These are phyloP conservation scores for Aspergillus hiratsukae DNA, from an alignment of 2,329 filamentous ascomycete genomes.

Conservation along the genomic window DNA sequence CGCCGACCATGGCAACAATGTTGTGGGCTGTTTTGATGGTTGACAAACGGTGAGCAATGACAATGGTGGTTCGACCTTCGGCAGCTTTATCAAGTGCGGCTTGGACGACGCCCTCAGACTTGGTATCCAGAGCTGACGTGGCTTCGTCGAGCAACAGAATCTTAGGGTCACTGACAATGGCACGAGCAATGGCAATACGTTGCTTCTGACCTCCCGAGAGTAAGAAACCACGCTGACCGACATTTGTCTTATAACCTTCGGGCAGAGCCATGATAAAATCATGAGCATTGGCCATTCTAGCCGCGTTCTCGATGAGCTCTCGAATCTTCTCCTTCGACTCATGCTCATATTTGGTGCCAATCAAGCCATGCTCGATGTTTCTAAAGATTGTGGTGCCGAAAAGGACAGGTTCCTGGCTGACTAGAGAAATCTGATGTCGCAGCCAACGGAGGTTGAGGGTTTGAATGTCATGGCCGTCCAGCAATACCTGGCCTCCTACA, in stretches of 20 bases:
- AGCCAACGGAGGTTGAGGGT: slow-evolving; percentile 85
- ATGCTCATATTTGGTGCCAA: slow-evolving; percentile 73
- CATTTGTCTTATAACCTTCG: slow-evolving; percentile 86
- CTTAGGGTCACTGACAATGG: slow-evolving; percentile 85
- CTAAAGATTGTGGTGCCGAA: slow-evolving; percentile 85
- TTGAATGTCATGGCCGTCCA: slow-evolving; percentile 79
- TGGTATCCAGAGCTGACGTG: slow-evolving; percentile 88
- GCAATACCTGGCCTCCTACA: slow-evolving; percentile 68
- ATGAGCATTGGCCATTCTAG: slow-evolving; percentile 88
- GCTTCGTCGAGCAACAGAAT: slow-evolving; percentile 92
- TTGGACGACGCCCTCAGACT: slow-evolving; percentile 91
- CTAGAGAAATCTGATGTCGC: slow-evolving; percentile 84
- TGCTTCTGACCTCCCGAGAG: slow-evolving; percentile 95
- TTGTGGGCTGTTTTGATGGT: slow-evolving; percentile 94
- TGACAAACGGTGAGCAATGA: slow-evolving; percentile 90
- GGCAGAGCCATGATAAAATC: slow-evolving; percentile 81
- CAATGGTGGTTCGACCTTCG: slow-evolving; percentile 85
- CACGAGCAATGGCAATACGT: slow-evolving; percentile 88
- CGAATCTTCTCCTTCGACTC: slow-evolving; percentile 63
- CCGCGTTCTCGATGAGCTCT: slow-evolving; percentile 71
- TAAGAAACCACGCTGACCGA: slow-evolving; percentile 91
- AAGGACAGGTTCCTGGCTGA: slow-evolving; percentile 87
- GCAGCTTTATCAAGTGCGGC: slow-evolving; percentile 83
- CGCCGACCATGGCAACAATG: slow-evolving; percentile 86
- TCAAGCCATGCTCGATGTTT: slow-evolving; percentile 86